A percentile compares a stretch with the other conserved stretches of the same genome.
Conservation (phyloP, 805 yeast species). For the Wickerhamomyces kurtzmanii region DNA sequence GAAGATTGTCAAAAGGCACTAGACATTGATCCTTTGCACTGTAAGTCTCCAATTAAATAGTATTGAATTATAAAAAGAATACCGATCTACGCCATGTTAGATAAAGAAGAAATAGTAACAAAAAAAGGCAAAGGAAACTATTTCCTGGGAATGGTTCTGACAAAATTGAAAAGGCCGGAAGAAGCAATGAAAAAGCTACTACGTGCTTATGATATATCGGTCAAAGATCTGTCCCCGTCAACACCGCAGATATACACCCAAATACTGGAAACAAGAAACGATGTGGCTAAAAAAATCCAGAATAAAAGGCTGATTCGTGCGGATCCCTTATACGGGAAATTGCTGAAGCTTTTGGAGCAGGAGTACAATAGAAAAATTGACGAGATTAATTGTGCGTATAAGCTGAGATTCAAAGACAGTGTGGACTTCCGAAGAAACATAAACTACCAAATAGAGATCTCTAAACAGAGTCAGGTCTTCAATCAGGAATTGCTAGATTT, state of each 20-base stretch:
- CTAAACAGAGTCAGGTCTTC: no score
- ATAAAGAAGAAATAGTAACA: constrained; percentile 15
- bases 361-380: no score
- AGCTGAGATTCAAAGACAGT: no score
- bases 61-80: constrained; percentile 1
- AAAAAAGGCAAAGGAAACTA: constrained; percentile 2
- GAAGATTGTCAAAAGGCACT: constrained; percentile 16
- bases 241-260: constrained; percentile 12
- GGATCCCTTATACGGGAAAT: constrained; percentile 1
- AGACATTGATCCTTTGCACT: constrained; percentile 12
- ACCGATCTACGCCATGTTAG: background rate
- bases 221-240: constrained; percentile 15
- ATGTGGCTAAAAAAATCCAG: background rate
- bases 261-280: constrained; percentile 10
- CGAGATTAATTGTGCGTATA: no score
- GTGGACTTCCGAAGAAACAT: no score
- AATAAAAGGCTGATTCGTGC: constrained; percentile 4
- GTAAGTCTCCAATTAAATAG: background rate
- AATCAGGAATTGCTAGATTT: no score
- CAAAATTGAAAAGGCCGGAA: constrained; percentile 14
- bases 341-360: no score
- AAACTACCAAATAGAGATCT: no score
- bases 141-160: constrained; percentile 14
- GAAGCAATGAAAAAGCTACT: constrained; percentile 14
- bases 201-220: constrained; percentile 17